phyloP scores from a whole-genome alignment of 2,329 filamentous ascomycete species.

The Xylaria sp. region DNA sequence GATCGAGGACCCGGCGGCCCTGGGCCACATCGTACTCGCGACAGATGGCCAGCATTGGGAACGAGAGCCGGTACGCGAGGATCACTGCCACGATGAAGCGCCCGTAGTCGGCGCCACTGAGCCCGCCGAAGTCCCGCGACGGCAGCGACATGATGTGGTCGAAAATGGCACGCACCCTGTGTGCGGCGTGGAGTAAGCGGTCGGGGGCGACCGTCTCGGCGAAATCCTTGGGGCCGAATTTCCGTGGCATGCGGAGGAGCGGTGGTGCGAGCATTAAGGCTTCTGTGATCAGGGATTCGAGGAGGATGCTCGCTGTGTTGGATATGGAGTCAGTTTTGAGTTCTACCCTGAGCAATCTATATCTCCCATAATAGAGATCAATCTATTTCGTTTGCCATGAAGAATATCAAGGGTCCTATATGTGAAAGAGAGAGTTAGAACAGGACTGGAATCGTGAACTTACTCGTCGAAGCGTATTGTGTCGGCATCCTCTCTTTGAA shows the following conservation, averaged over 20 bases:
- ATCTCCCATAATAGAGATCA: neutral
- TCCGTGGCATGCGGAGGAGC: constrained; percentile 47
- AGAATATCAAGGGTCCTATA: neutral
- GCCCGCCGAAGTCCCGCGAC: constrained; percentile 49
- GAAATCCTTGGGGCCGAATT: neutral
- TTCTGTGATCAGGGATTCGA: constrained; percentile 53
- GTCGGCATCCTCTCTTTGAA: constrained; percentile 53
- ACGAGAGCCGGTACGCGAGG: constrained; percentile 59
- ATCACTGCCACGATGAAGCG: constrained; percentile 57
- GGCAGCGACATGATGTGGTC: constrained; percentile 47
- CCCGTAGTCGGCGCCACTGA: constrained; percentile 58
- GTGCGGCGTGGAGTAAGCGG: constrained; percentile 40
- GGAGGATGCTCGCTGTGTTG: constrained; percentile 49
- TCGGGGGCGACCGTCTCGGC: constrained; percentile 39
- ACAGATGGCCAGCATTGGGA: constrained; percentile 55
- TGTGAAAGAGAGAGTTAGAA: neutral
- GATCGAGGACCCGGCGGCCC: constrained; percentile 55
- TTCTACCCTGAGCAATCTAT: constrained; percentile 3
- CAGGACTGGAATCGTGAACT: constrained; percentile 21
- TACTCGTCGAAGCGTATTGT: constrained; percentile 45
- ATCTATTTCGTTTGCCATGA: neutral
- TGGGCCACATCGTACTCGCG: constrained; percentile 51
- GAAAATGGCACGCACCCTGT: constrained; percentile 50
- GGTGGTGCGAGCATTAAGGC: constrained; percentile 56
- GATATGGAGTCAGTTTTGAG: neutral